These are phyloP conservation scores for Clavispora santaluciae DNA, from an alignment of 805 yeast species.

Conservation along the genomic window DNA sequence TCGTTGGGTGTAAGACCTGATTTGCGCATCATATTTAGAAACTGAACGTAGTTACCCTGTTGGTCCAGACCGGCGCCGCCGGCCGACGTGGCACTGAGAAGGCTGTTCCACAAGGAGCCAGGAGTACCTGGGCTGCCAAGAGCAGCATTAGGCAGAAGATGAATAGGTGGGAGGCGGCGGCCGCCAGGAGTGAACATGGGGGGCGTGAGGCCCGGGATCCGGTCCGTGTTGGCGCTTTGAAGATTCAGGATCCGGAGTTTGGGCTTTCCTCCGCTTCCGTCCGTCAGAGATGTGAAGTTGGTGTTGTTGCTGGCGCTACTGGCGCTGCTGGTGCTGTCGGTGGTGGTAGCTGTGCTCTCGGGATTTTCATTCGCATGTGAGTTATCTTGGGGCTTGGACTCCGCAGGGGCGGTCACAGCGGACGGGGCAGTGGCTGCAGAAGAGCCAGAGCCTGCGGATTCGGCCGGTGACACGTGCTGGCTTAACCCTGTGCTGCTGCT, in stretches of 20 bases:
- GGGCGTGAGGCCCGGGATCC: slow-evolving; percentile 40
- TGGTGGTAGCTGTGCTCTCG: not conserved
- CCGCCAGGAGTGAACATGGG: slow-evolving; percentile 57
- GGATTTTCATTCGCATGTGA: too few relatives aligned
- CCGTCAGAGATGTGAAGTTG: not conserved
- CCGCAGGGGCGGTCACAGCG: not conserved
- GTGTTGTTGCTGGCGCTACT: not conserved
- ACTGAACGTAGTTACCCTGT: slow-evolving; percentile 17
- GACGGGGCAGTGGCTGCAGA: not conserved
- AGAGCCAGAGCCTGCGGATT: not conserved
- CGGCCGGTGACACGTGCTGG: not conserved
- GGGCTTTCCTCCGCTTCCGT: slow-evolving; percentile 15
- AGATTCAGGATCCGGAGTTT: slow-evolving; percentile 32
- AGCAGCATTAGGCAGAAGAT: slow-evolving; percentile 39
- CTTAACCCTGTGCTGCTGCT: not conserved
- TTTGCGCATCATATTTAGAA: slow-evolving; percentile 30
- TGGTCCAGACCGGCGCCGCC: not conserved
- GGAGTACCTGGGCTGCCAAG: slow-evolving; percentile 48
- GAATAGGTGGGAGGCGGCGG: slow-evolving; percentile 51
- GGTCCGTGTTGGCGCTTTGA: slow-evolving; percentile 19
- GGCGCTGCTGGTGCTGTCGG: not conserved
- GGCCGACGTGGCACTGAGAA: slow-evolving; percentile 39
- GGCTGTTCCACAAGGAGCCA: slow-evolving; percentile 46
- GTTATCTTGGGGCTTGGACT: too few relatives aligned
- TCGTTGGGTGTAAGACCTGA: slow-evolving; percentile 77